Evolutionary conservation across 768 basidiomycete genomes (phyloP), one percentile per base, ranked within the genome.

Genomic region (Leccinum pellstonianum): DNA sequence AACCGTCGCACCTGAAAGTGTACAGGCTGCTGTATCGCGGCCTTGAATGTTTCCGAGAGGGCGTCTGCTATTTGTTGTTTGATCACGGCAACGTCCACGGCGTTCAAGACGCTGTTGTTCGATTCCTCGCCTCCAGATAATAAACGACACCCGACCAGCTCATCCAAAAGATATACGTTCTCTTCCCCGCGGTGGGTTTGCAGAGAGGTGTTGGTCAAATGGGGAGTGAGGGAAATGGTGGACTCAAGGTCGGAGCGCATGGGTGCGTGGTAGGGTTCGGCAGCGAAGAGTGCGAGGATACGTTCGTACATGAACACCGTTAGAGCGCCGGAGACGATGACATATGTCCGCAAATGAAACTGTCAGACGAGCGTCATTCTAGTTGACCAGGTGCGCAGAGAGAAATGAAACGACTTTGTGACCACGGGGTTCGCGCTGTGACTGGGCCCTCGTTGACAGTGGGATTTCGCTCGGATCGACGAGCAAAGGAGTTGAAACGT

Each of bases 261-360:
- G 1, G 91, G 91, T 0, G 69, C 43, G 0, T 66, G 60, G 70
- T 95, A 98, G 1, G 90, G 84, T 8, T 81, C 79, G 1, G 87
- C 79, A 3, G 96, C 90, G 74, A 98, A 98, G 3, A 99, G 77
- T 4, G 95, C 94, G 19, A 99, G 83, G 63, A 94, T 85, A 12
- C 87, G 86, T 54, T 86, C 81, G 66, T 91, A 91, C 49, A 98
- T 80, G 75, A 87, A 95, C 15, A 98, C 78, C 57, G 81, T 84
- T 41, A 95, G 80, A 25, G 88, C 87, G 6, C 91, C 91, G 2
- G 84, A 84, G 9, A 88, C 84, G 23, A 93, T 80, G 62, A 86
- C 91, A 73, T 99, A 99, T 7, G 87, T 90, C 47, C 97, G 84
- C 48, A 99, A 81, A 73, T 99, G 97, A 73, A 98, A 98, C 92